phyloP scores from a whole-genome alignment of 495 filamentous ascomycete species.

The Penicillium manginii region DNA sequence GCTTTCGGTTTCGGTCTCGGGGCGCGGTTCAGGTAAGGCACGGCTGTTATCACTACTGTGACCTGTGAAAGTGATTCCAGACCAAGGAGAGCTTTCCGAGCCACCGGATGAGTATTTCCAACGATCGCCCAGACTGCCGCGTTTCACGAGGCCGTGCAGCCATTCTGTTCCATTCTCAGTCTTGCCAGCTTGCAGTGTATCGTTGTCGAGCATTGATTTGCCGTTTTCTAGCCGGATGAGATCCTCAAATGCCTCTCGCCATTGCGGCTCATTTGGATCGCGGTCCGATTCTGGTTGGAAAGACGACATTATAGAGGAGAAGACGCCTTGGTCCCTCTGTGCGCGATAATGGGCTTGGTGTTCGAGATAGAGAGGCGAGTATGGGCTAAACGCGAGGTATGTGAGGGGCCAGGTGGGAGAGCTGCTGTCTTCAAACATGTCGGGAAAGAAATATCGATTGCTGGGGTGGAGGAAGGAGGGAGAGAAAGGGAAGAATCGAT shows the following conservation, averaged over 20 bases:
- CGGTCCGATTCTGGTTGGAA: slow-evolving; percentile 31
- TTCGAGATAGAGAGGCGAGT: slow-evolving; percentile 57
- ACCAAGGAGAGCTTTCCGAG: slow-evolving; percentile 24
- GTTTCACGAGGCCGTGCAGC: slow-evolving; percentile 40
- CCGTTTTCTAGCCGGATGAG: slow-evolving; percentile 54
- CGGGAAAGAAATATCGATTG: slow-evolving; percentile 30
- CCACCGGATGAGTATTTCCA: slow-evolving; percentile 36
- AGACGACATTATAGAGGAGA: slow-evolving; percentile 45
- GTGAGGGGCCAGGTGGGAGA: slow-evolving; percentile 43
- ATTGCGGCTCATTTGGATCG: slow-evolving; percentile 44
- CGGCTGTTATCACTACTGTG: slow-evolving; percentile 13
- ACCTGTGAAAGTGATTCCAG: slow-evolving; percentile 30
- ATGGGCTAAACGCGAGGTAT: slow-evolving; percentile 50
- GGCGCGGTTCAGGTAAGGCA: background rate
- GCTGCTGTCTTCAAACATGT: slow-evolving; percentile 34
- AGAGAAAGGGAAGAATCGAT: slow-evolving; percentile 30
- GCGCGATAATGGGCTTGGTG: slow-evolving; percentile 34
- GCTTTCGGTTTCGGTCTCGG: background rate
- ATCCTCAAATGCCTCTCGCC: slow-evolving; percentile 62
- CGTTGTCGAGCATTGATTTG: slow-evolving; percentile 46
- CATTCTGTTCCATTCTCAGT: slow-evolving; percentile 39
- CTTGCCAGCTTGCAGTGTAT: slow-evolving; percentile 22
- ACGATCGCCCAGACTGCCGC: slow-evolving; percentile 44
- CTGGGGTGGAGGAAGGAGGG: slow-evolving; percentile 34
- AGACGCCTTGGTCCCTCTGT: slow-evolving; percentile 34